These are phyloP conservation scores for Mycogone perniciosa DNA, from an alignment of 2,329 filamentous ascomycete genomes.

Conservation along the genomic window DNA sequence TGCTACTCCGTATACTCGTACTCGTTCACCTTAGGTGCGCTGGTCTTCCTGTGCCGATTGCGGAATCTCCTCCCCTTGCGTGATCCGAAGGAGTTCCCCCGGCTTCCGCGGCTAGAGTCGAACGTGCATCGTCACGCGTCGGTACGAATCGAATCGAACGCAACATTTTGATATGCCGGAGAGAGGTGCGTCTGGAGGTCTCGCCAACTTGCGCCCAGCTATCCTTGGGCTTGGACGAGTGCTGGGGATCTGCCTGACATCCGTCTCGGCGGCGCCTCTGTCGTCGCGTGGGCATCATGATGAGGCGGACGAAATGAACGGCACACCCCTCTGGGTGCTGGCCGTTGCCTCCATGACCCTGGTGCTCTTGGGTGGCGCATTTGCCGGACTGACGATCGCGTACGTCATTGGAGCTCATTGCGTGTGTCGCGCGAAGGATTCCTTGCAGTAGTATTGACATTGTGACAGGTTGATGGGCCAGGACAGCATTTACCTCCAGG, in stretches of 20 bases:
- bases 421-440: slow-evolving; percentile 1
- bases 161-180: slow-evolving; percentile 21
- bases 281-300: slow-evolving; percentile 33
- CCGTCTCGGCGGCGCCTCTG: slow-evolving; percentile 43
- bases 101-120: background rate
- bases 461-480: slow-evolving; percentile 52
- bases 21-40: too few relatives aligned
- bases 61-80: background rate
- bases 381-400: slow-evolving; percentile 90
- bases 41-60: background rate
- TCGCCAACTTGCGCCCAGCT: slow-evolving; percentile 39
- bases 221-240: slow-evolving; percentile 47
- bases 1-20: too few relatives aligned
- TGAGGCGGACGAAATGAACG: slow-evolving; percentile 46
- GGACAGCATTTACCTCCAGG: slow-evolving; percentile 96
- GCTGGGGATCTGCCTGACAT: slow-evolving; percentile 43
- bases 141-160: background rate
- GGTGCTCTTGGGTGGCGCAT: slow-evolving; percentile 83
- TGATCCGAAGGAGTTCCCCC: background rate
- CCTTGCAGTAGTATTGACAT: slow-evolving; percentile 1
- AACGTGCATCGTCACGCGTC: background rate
- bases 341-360: slow-evolving; percentile 70
- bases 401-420: slow-evolving; percentile 35
- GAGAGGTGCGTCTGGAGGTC: slow-evolving; percentile 23
- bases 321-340: slow-evolving; percentile 72